Conservation (phyloP, 306 rosid species). For the Lagenaria siceraria region DNA sequence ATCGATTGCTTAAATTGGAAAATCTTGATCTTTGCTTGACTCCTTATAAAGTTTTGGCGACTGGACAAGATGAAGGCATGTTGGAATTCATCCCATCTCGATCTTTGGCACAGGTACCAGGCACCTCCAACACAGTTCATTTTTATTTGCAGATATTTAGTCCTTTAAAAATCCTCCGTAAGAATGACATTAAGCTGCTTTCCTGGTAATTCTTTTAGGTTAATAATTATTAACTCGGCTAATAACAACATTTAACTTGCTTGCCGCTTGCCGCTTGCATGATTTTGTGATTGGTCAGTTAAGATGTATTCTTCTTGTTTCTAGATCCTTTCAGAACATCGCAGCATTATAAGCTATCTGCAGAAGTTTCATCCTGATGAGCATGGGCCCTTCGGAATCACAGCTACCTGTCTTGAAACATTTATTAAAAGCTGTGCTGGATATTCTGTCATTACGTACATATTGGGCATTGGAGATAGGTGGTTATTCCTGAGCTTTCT, state of each 20-base stretch:
- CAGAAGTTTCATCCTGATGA: constrained; percentile 96
- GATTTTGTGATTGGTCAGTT: constrained; percentile 13
- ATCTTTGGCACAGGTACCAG: constrained; percentile 66
- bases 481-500: constrained; percentile 16
- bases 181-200: neutral
- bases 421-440: constrained; percentile 99
- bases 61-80: constrained; percentile 99
- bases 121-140: neutral
- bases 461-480: constrained; percentile 99
- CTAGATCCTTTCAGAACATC: constrained; percentile 91
- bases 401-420: constrained; percentile 92
- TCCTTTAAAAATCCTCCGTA: neutral
- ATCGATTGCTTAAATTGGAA: constrained; percentile 82
- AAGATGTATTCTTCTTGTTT: constrained; percentile 11
- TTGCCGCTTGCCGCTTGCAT: constrained; percentile 12
- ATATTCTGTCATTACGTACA: constrained; percentile 95
- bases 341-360: constrained; percentile 85
- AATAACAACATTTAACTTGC: neutral
- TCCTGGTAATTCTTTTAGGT: neutral
- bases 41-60: constrained; percentile 90
- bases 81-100: constrained; percentile 87
- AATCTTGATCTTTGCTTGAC: constrained; percentile 89
- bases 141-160: neutral
- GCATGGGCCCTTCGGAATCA: constrained; percentile 90
- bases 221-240: neutral